Evolutionary conservation across 2,329 filamentous ascomycete species (phyloP).

Genomic region (Aspergillus ibericus): DNA sequence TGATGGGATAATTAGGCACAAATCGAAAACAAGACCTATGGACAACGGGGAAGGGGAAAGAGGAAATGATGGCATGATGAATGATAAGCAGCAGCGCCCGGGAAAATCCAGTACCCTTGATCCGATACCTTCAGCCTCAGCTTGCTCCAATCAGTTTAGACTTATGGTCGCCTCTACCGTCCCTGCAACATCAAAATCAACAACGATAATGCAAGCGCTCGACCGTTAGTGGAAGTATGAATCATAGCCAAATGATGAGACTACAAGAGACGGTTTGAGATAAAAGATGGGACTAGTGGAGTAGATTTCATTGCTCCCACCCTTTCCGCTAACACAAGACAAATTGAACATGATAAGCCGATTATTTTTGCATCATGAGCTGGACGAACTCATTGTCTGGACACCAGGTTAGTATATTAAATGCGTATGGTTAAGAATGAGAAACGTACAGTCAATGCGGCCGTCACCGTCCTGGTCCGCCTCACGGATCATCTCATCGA

Average conservation of each 20-base stretch:
- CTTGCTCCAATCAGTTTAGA: not conserved
- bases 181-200: constrained; percentile 6
- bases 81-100: not conserved
- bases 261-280: constrained; percentile 29
- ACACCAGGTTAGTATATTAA: constrained; percentile 25
- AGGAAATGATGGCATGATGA: not conserved
- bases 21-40: constrained; percentile 3
- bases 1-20: constrained; percentile 7
- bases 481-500: constrained; percentile 91
- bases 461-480: constrained; percentile 87
- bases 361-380: constrained; percentile 94
- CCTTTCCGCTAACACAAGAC: constrained; percentile 32
- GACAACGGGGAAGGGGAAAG: not conserved
- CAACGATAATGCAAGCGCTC: constrained; percentile 12
- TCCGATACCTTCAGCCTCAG: not conserved
- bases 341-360: constrained; percentile 25
- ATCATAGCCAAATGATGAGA: constrained; percentile 26
- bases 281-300: constrained; percentile 23
- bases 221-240: constrained; percentile 15
- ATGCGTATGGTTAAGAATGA: not conserved
- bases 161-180: constrained; percentile 3
- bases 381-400: constrained; percentile 89
- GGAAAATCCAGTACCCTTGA: not conserved
- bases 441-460: constrained; percentile 77
- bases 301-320: constrained; percentile 26